Evolutionary conservation across 1,284 basidiomycete genomes (phyloP).

Genomic region (Malassezia arunalokei): DNA sequence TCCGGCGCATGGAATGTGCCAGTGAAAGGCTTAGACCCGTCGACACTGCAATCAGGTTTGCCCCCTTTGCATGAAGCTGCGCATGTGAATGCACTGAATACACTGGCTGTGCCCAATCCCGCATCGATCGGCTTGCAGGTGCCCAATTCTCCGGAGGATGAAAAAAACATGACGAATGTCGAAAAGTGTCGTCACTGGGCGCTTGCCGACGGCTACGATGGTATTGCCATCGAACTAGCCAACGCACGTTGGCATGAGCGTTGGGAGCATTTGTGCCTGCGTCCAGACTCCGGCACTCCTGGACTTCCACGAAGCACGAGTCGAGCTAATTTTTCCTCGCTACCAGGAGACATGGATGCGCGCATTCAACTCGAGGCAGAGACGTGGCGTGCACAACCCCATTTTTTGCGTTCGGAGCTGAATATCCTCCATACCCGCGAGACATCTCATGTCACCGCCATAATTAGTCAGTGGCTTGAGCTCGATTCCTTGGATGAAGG

Average conservation of each 20-base stretch:
- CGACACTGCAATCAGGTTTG: background rate
- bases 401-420: slow-evolving; percentile 70
- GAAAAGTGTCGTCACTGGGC: background rate
- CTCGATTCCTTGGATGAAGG: slow-evolving; percentile 85
- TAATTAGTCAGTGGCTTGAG: slow-evolving; percentile 87
- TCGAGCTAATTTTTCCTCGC: slow-evolving; percentile 19
- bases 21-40: background rate
- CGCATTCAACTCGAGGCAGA: slow-evolving; percentile 57
- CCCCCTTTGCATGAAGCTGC: slow-evolving; percentile 38
- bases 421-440: slow-evolving; percentile 80
- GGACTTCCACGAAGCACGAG: slow-evolving; percentile 27
- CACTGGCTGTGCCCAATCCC: slow-evolving; percentile 28
- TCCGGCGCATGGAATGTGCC: background rate
- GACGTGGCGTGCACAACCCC: slow-evolving; percentile 70
- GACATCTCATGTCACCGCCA: slow-evolving; percentile 61
- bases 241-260: slow-evolving; percentile 72
- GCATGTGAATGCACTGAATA: slow-evolving; percentile 36
- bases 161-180: slow-evolving; percentile 18
- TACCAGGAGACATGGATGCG: slow-evolving; percentile 5
- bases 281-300: background rate
- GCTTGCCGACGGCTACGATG: slow-evolving; percentile 49
- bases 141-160: slow-evolving; percentile 25
- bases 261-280: slow-evolving; percentile 77
- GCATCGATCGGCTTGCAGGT: slow-evolving; percentile 15
- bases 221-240: slow-evolving; percentile 69